phyloP scores from a whole-genome alignment of 129 eudicot genomes.

The Chrysanthemum lavandulifolium region DNA sequence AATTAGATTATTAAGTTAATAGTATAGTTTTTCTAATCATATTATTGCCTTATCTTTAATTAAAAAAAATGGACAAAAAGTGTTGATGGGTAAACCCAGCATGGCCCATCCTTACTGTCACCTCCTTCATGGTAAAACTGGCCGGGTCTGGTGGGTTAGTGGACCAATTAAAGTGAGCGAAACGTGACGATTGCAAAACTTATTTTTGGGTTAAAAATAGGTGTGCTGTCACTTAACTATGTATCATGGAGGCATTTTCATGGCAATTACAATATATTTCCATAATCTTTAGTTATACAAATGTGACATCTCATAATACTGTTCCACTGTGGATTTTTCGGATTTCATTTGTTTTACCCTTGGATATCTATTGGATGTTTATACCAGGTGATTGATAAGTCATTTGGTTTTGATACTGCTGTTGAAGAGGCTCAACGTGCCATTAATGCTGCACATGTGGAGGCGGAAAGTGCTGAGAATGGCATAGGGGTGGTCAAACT shows the following conservation, averaged over 20 bases:
- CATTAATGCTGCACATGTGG: conserved; percentile 46
- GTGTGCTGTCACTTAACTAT: neutral
- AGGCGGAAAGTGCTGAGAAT: conserved; percentile 44
- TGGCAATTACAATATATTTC: conserved; percentile 3
- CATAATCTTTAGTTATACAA: conserved; percentile 17
- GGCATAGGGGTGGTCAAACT: conserved; percentile 43
- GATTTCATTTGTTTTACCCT: neutral
- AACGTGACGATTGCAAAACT: neutral
- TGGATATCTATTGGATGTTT: conserved; percentile 19
- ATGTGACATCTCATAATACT: neutral
- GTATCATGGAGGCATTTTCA: neutral
- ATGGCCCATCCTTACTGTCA: neutral
- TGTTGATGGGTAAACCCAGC: neutral
- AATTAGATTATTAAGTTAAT: neutral
- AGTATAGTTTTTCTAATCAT: conserved; percentile 9
- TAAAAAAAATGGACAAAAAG: neutral
- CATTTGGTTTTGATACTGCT: conserved; percentile 49
- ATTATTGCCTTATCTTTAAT: neutral
- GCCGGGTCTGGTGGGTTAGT: neutral
- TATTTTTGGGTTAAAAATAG: neutral
- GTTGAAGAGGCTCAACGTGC: conserved; percentile 51
- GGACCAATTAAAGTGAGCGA: neutral
- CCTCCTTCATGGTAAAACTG: neutral
- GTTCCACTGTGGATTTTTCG: conserved; percentile 5
- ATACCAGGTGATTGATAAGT: conserved; percentile 78